phyloP scores from a whole-genome alignment of 2,329 filamentous ascomycete species.

The Penicillium hesseltinei region DNA sequence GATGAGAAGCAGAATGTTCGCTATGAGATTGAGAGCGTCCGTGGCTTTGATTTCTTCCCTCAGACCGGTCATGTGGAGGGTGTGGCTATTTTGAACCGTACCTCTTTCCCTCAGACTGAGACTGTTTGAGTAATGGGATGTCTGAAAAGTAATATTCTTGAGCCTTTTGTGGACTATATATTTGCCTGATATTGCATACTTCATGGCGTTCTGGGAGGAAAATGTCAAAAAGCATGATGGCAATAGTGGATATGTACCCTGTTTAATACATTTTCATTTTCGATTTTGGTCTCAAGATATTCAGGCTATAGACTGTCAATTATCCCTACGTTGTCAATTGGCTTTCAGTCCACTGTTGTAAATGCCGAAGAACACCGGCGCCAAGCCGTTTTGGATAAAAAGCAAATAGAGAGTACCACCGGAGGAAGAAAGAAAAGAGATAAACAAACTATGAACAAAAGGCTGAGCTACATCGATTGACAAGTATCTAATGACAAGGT shows the following conservation, averaged over 20 bases:
- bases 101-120: slow-evolving; percentile 19
- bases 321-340: slow-evolving; percentile 20
- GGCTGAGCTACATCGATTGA: slow-evolving; percentile 25
- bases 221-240: not conserved
- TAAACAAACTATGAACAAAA: slow-evolving; percentile 32
- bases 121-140: not conserved
- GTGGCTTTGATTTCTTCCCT: slow-evolving; percentile 96
- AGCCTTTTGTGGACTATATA: not conserved
- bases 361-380: slow-evolving; percentile 15
- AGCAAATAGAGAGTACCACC: slow-evolving; percentile 9
- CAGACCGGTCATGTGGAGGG: slow-evolving; percentile 72
- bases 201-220: slow-evolving; percentile 7
- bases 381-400: slow-evolving; percentile 17
- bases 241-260: slow-evolving; percentile 2
- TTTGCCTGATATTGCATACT: slow-evolving; percentile 8
- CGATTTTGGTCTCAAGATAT: not conserved
- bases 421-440: slow-evolving; percentile 14
- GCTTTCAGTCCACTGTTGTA: slow-evolving; percentile 10
- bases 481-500: slow-evolving; percentile 22
- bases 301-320: slow-evolving; percentile 3
- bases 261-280: not conserved
- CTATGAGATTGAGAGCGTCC: slow-evolving; percentile 86
- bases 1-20: slow-evolving; percentile 38
- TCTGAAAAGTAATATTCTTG: not conserved
- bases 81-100: slow-evolving; percentile 57